Conservation (phyloP, 805 yeast species). For the Schizosaccharomyces japonicus region DNA sequence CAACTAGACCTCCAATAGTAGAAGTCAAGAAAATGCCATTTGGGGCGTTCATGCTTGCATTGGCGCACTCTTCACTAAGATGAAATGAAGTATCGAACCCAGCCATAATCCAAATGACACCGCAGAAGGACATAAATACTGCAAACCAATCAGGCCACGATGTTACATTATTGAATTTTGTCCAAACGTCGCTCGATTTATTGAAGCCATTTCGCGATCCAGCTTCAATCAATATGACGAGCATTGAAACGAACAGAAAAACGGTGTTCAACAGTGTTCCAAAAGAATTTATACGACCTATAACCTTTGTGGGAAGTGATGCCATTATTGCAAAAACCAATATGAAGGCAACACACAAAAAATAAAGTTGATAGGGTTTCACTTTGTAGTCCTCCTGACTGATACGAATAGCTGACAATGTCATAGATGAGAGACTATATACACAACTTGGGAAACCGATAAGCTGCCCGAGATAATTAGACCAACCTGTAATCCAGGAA, state of each 20-base stretch:
- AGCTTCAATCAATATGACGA: conserved; percentile 23
- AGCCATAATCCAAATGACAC: conserved; percentile 28
- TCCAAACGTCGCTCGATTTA: conserved; percentile 28
- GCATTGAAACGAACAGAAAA: conserved; percentile 28
- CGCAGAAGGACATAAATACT: conserved; percentile 30
- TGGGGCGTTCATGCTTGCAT: conserved; percentile 41
- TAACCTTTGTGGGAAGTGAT: conserved; percentile 30
- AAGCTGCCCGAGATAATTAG: conserved; percentile 40
- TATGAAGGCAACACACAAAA: conserved; percentile 30
- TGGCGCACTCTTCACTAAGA: conserved; percentile 37
- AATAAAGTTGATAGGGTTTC: conserved; percentile 27
- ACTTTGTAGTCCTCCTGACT: conserved; percentile 21
- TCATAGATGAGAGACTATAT: conserved; percentile 32
- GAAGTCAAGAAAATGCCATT: conserved; percentile 36
- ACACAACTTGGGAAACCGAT: conserved; percentile 40
- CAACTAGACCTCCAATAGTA: conserved; percentile 23
- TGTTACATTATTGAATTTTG: conserved; percentile 27
- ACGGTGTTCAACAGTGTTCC: conserved; percentile 29
- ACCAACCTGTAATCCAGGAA: conserved; percentile 42
- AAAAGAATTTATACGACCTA: conserved; percentile 27
- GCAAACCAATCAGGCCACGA: conserved; percentile 41
- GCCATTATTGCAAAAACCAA: conserved; percentile 25
- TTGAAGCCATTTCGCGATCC: conserved; percentile 21
- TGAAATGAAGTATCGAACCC: conserved; percentile 54
- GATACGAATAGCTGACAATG: conserved; percentile 26